Percentiles rank a stretch among this genome's conserved stretches.
Conservation (phyloP, 2,329 filamentous ascomycete genomes). For the Cadophora gregata region DNA sequence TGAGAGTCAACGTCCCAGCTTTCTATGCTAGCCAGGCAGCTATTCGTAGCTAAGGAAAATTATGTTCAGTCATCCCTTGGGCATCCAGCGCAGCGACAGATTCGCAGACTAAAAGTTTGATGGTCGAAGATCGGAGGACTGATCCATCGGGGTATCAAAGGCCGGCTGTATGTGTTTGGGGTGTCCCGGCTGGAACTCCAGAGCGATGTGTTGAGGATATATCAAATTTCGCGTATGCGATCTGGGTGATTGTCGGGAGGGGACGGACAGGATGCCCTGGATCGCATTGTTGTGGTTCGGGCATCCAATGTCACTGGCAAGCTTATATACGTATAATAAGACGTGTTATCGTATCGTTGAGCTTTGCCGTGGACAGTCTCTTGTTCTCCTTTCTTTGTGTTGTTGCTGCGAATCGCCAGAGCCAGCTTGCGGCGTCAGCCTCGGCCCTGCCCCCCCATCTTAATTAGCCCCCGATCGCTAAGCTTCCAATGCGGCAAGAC, state of each 20-base stretch:
- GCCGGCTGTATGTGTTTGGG: not conserved
- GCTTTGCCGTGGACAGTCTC: not conserved
- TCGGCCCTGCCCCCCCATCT: slow-evolving; percentile 1
- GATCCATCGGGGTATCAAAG: not conserved
- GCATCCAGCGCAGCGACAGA: not conserved
- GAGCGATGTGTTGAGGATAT: slow-evolving; percentile 14
- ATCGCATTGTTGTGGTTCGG: slow-evolving; percentile 3
- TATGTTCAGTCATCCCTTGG: not conserved
- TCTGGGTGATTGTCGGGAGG: slow-evolving; percentile 7
- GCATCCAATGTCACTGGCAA: not conserved
- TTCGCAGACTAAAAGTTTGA: not conserved
- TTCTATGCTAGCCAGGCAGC: not conserved
- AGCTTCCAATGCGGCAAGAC: slow-evolving; percentile 11
- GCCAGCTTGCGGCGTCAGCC: too few relatives aligned
- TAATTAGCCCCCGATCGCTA: slow-evolving; percentile 5
- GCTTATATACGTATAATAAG: not conserved
- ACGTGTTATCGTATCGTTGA: not conserved
- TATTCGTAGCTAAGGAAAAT: not conserved
- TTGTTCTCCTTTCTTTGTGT: not conserved
- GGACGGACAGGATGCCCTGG: not conserved
- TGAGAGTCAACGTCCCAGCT: not conserved
- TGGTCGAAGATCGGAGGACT: not conserved
- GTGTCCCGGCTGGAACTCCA: not conserved
- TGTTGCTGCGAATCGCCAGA: not conserved
- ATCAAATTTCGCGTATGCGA: slow-evolving; percentile 16